Base-by-base conservation (phyloP, 2,329 filamentous ascomycete genomes). In the Cercospora citrullina region DNA sequence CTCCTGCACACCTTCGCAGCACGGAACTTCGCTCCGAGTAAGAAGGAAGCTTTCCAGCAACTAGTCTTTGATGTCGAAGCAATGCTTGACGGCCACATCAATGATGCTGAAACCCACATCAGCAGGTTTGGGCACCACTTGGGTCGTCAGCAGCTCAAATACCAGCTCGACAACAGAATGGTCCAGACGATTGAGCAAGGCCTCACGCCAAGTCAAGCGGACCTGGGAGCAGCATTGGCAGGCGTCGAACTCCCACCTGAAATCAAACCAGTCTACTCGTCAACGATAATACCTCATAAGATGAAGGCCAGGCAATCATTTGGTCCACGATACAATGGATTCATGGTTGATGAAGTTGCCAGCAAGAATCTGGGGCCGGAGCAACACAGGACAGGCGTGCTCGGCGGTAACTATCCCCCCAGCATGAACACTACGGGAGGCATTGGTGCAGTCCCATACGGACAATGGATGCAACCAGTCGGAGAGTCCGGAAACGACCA, bases 61-160 rank as follows among this genome's bases (percentile, higher is more conserved):
- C 66, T 69, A 21, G 64, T 67, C 28, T 63, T 62, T 12, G 65
- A 67, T 10, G 21, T 69, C 23, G 65, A 69, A 45, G 57, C 53
- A 59, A 63, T 63, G 59, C 60, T 69, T 7, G 65, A 68, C 4
- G n/a, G 23, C 5, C 58, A 65, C 12, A 39, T 65, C 23, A 36
- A 60, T 23, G 36, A 53, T 16, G 57, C 30, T n/a, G 33, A 53
- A 10, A 55, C 21, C 4, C 55, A 65, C 8, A 60, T 65, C 53
- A 64, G 62, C 53, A 64, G 62, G n/a, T 58, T 58, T 14, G 62
- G 58, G n/a, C 36, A 55, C 5, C 36, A 30, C 31, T 10, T 14
- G 4, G 58, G 64, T 4, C 57, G 45, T 10, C 45, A 36, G 39
- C 55, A 60, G 14, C 42, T 65, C 4, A 28, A 55, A 42, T 14